Evolutionary conservation across 306 rosid genomes (phyloP).

Genomic region (Styphnolobium japonicum): DNA sequence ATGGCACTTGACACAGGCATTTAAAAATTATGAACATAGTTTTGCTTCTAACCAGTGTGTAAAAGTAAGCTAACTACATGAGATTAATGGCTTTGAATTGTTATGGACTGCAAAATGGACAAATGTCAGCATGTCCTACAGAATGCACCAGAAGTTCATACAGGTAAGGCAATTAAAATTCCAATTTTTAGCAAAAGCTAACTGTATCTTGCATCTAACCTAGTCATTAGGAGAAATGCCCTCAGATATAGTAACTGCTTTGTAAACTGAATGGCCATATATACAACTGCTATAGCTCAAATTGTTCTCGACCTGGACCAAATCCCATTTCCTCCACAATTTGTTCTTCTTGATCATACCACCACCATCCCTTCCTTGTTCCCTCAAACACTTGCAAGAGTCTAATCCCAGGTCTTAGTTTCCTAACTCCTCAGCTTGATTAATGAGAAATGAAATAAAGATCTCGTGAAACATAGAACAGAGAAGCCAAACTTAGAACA

Average conservation of each 20-base stretch:
- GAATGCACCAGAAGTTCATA: too few species aligned
- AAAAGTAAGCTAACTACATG: neutral
- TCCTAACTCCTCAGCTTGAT: constrained; percentile 1
- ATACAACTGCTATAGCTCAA: neutral
- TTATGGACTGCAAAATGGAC: neutral
- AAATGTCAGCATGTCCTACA: neutral
- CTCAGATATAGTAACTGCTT: too few species aligned
- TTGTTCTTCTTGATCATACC: neutral
- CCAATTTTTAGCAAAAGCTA: neutral
- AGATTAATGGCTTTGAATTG: neutral
- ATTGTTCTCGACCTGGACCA: neutral
- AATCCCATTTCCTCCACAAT: neutral
- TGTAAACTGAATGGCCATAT: too few species aligned
- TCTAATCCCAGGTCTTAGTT: neutral
- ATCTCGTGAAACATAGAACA: neutral
- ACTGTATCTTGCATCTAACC: neutral
- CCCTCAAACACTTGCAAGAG: neutral
- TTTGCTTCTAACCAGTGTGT: neutral
- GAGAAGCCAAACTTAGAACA: neutral
- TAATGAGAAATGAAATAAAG: neutral
- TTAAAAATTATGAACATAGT: neutral
- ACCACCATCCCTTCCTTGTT: neutral
- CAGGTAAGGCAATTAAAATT: too few species aligned
- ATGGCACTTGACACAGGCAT: neutral
- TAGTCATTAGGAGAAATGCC: neutral